A percentile compares a stretch with the other conserved stretches of the same genome.
Evolutionary conservation across 2,329 filamentous ascomycete species (phyloP).

Genomic region (Geoglossum cookeanum): DNA sequence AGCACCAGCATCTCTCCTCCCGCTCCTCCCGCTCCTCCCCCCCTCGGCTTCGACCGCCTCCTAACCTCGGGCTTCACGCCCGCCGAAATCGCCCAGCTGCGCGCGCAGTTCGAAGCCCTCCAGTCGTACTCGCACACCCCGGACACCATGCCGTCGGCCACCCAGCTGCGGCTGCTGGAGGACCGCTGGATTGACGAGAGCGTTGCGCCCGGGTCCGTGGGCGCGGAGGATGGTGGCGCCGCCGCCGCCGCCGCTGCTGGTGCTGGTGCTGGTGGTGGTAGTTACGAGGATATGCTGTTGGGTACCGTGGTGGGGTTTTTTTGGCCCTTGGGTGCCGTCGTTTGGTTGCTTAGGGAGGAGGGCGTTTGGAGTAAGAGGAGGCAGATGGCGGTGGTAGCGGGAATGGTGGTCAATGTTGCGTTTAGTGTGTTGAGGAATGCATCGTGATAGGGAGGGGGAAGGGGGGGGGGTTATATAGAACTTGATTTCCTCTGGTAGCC

Average conservation of each 20-base stretch:
- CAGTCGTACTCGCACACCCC: conserved; percentile 68
- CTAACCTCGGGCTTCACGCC: conserved; percentile 63
- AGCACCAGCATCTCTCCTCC: neutral
- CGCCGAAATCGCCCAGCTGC: conserved; percentile 65
- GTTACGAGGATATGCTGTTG: conserved; percentile 70
- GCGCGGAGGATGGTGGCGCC: conserved; percentile 12
- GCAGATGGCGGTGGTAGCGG: conserved; percentile 71
- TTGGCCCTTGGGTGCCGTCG: conserved; percentile 72
- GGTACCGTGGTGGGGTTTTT: conserved; percentile 88
- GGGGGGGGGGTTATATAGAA: too few species aligned
- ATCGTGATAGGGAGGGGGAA: conserved; percentile 15
- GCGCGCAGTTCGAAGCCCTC: conserved; percentile 75
- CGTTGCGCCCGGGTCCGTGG: conserved; percentile 24
- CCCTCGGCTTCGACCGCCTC: conserved; percentile 75
- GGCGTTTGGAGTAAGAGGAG: conserved; percentile 72
- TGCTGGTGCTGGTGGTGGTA: conserved; percentile 26
- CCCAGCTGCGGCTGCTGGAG: conserved; percentile 58
- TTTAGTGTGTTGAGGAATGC: conserved; percentile 52
- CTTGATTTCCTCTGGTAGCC: neutral
- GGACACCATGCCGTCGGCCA: conserved; percentile 69
- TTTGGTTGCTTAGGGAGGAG: conserved; percentile 72
- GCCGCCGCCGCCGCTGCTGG: conserved; percentile 22
- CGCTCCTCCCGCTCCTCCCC: conserved; percentile 19
- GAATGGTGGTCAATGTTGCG: conserved; percentile 58
- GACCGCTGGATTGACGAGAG: conserved; percentile 73